phyloP scores from a whole-genome alignment of 257 asterid species.

The Catharanthus roseus region DNA sequence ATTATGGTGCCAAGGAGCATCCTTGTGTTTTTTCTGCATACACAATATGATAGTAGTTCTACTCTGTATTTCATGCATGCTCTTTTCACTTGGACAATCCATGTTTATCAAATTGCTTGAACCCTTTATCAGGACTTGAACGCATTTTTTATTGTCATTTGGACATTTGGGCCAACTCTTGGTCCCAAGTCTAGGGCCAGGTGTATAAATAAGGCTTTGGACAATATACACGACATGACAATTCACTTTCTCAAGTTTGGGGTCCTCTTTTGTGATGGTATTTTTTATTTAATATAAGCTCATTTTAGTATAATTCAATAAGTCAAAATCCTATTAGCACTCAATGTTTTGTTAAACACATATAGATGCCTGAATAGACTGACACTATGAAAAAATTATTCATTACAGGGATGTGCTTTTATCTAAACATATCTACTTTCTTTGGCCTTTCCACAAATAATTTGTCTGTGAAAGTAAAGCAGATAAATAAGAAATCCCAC shows the following conservation, averaged over 20 bases:
- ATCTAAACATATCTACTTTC: not conserved
- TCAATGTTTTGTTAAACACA: not conserved
- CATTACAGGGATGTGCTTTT: not conserved
- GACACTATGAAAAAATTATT: not conserved
- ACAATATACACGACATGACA: too few species aligned
- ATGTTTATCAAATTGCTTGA: not conserved
- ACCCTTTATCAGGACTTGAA: too few species aligned
- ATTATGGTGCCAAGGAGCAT: not conserved
- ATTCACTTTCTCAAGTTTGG: too few species aligned
- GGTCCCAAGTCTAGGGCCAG: too few species aligned
- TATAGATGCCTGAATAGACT: not conserved
- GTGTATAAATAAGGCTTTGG: too few species aligned
- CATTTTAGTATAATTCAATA: not conserved
- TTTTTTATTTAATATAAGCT: not conserved
- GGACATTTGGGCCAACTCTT: too few species aligned
- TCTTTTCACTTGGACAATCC: not conserved
- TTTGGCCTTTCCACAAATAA: not conserved
- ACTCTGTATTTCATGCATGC: not conserved
- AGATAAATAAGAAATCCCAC: not conserved
- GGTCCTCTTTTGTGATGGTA: not conserved
- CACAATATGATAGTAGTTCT: not conserved
- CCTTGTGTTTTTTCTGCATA: slow-evolving; percentile 1
- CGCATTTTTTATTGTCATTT: too few species aligned
- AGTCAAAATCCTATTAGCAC: not conserved
- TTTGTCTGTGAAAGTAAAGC: not conserved